phyloP scores from a whole-genome alignment of 768 basidiomycete genomes.

The Suillus weaverae region DNA sequence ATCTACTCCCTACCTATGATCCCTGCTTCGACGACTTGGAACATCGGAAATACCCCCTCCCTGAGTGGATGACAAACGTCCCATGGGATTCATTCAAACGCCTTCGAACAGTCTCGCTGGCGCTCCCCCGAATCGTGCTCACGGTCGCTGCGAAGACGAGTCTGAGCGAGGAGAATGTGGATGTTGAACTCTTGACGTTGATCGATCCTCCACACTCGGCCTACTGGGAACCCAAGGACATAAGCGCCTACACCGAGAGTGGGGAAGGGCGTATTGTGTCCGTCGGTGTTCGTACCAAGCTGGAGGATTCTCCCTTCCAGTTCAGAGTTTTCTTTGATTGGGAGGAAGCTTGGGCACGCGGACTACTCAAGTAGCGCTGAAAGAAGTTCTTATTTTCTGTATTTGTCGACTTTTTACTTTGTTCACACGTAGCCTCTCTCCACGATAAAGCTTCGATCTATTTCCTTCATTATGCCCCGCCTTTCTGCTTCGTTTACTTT shows the following conservation, averaged over 20 bases:
- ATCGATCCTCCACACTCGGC: not conserved
- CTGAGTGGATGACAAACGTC: constrained; percentile 27
- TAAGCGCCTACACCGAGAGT: not conserved
- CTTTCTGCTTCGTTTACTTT: not conserved
- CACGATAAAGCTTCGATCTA: not conserved
- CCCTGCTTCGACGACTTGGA: not conserved
- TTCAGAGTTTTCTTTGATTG: not conserved
- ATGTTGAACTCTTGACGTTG: not conserved
- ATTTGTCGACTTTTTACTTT: not conserved
- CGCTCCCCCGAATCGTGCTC: not conserved
- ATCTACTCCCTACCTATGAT: not conserved
- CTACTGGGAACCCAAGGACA: not conserved
- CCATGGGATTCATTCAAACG: constrained; percentile 34
- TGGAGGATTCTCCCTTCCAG: not conserved
- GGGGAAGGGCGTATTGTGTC: not conserved
- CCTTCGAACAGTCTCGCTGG: constrained; percentile 16
- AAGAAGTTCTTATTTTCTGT: not conserved
- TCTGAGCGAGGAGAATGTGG: not conserved
- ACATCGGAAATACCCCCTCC: not conserved
- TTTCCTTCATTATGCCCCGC: not conserved
- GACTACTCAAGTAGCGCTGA: not conserved
- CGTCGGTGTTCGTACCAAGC: not conserved
- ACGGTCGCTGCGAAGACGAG: not conserved
- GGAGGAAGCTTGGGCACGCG: not conserved
- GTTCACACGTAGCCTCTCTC: not conserved